phyloP scores from a whole-genome alignment of 1,284 basidiomycete genomes.

The Trichosporon coremiiforme region DNA sequence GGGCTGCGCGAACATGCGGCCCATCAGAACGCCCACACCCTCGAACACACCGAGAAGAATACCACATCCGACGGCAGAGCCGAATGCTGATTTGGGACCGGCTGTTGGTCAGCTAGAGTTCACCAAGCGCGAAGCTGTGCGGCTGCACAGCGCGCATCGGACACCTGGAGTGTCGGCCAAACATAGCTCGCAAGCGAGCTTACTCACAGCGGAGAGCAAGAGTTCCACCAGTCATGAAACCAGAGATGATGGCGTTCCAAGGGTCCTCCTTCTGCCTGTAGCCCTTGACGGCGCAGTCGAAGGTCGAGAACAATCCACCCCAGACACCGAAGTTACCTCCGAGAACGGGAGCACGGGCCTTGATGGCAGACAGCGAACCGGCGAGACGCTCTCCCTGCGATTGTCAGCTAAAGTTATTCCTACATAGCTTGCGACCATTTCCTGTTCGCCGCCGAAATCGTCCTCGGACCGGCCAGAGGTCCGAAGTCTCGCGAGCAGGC shows the following conservation, averaged over 20 bases:
- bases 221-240: slow-evolving; percentile 97
- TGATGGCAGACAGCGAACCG: slow-evolving; percentile 93
- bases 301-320: slow-evolving; percentile 96
- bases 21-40: slow-evolving; percentile 57
- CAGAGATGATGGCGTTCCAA: slow-evolving; percentile 98
- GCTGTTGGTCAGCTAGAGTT: slow-evolving; percentile 61
- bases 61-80: slow-evolving; percentile 91
- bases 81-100: slow-evolving; percentile 86
- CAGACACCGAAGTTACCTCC: slow-evolving; percentile 98
- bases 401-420: neutral
- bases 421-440: neutral
- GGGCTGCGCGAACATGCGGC: slow-evolving; percentile 54
- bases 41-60: slow-evolving; percentile 97
- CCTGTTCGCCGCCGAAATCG: too few relatives aligned
- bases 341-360: slow-evolving; percentile 95
- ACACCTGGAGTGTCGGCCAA: too few relatives aligned
- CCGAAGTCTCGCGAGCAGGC: too few relatives aligned
- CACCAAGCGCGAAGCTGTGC: too few relatives aligned
- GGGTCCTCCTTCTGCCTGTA: slow-evolving; percentile 98
- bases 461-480: too few relatives aligned
- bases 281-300: slow-evolving; percentile 97
- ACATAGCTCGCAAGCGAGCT: too few relatives aligned
- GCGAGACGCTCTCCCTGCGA: slow-evolving; percentile 82
- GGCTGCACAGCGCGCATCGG: too few relatives aligned
- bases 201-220: slow-evolving; percentile 90